Evolutionary conservation across 2,329 filamentous ascomycete species (phyloP), one percentile per base, ranked within the genome.

Genomic region (Talaromyces pinophilus): DNA sequence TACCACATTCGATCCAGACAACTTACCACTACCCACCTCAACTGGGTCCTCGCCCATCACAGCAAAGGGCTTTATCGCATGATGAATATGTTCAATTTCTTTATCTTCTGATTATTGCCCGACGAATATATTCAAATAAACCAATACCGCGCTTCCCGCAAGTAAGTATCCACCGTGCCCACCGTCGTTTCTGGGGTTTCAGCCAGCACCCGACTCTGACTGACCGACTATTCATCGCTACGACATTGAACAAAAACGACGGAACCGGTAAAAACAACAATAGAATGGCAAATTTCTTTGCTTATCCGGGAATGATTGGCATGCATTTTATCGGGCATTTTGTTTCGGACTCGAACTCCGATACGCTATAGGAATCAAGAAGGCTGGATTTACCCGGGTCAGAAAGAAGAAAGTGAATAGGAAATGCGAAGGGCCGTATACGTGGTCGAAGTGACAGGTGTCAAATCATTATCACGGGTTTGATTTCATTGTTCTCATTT

Each of bases 91-190:
- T 25, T 57, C 54, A 22, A 40, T 15, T 38, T 22, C 30, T 25
- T 19, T 57, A 57, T 57, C 11, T 57, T 57, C 33, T 57, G 33
- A 17, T 38, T 38, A 38, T 38, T n/a, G n/a, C 33, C 33, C 10
- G 30, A 15, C 11, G 54, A 55, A 55, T 42, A 63, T 40, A 5
- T 17, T 42, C 28, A 42, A 44, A 42, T 54, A 13, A 17, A n/a
- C 10, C 8, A 30, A 25, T 54, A 55, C 48, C 61, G 61, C 61
- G 61, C 35, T 63, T 63, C 28, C 61, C 61, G 61, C 61, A 54
- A 33, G 33, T 28, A 55, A 55, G 33, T 42, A 33, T 52, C 54
- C 54, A 57, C 54, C 13, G 13, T 40, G 54, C n/a, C 54, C 54
- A 57, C 54, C 19, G 54, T 57, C 17, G 3, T n/a, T 35, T 35